Evolutionary conservation across 495 filamentous ascomycete genomes (phyloP), one percentile per base, ranked within the genome.

Genomic region (Aspergillus carlsbadensis): DNA sequence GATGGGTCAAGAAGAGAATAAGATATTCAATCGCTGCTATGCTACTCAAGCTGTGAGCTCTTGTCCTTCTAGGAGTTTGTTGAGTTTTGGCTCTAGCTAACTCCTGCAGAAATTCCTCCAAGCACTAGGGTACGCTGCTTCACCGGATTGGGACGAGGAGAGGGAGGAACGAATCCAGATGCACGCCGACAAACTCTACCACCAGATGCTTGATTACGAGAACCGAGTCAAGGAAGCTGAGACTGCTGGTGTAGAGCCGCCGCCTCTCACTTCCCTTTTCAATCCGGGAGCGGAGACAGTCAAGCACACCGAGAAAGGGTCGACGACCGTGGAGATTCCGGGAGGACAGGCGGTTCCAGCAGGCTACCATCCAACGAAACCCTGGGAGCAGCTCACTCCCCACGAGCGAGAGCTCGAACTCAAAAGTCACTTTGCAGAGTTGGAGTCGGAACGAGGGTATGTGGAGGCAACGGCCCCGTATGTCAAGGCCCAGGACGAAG

Each of bases 101-200:
- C 39, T 29, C 50, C 2, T 0, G n/a, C 56, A 92, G 83, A 87
- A 91, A 73, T 90, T 98, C 59, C 73, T 98, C 35, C 90, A 91
- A 69, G 90, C 91, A 10, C 73, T 98, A 26, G 94, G 94, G n/a
- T 98, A 96, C 68, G 78, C 95, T 59, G 81, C 82, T 0, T 79
- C 78, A 35, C 78, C 81, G 57, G 76, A 86, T 13, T 80, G 84
- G n/a, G 76, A 83, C 34, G 61, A 67, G 13, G 87, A 87, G 41
- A 80, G 86, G 47, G 89, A 96, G 60, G 94, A 98, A 74, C 77
- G 83, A 52, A 96, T 98, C 57, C 94, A 98, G 73, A 89, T 98
- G 88, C 91, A 95, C 70, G 92, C 91, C 47, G 91, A 97, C 71
- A 84, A 80, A 51, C 77, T 97, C 31, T 97, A 92, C 68, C 91